phyloP scores from a whole-genome alignment of 2,329 filamentous ascomycete genomes.

The Pseudonectria buxi region DNA sequence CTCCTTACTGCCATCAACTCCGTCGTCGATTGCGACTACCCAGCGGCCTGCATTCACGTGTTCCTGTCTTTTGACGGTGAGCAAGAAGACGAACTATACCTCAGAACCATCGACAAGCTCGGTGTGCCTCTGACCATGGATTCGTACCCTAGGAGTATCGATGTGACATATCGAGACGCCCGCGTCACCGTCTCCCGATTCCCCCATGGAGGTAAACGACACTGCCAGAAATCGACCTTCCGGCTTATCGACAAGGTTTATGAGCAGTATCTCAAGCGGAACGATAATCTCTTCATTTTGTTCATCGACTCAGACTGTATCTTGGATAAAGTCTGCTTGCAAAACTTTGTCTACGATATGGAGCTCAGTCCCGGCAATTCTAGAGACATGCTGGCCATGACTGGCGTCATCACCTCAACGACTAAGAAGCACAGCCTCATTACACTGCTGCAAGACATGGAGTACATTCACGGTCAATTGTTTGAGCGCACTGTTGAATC shows the following conservation, averaged over 20 bases:
- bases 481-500: constrained; percentile 96
- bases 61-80: constrained; percentile 95
- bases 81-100: constrained; percentile 79
- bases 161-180: constrained; percentile 74
- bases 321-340: constrained; percentile 80
- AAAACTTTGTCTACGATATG: constrained; percentile 99
- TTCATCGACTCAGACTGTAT: constrained; percentile 99
- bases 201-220: constrained; percentile 84
- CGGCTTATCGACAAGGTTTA: constrained; percentile 92
- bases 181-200: constrained; percentile 89
- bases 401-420: constrained; percentile 91
- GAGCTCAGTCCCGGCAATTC: constrained; percentile 89
- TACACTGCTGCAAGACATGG: constrained; percentile 93
- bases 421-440: constrained; percentile 83
- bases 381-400: constrained; percentile 94
- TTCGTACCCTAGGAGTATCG: constrained; percentile 81
- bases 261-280: constrained; percentile 72
- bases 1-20: constrained; percentile 84
- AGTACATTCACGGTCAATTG: constrained; percentile 94
- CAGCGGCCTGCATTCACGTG: constrained; percentile 83
- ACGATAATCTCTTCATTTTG: constrained; percentile 89
- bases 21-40: constrained; percentile 89
- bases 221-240: constrained; percentile 91
- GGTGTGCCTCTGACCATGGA: constrained; percentile 73
- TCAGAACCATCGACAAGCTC: constrained; percentile 77